Conservation (phyloP, 2,329 filamentous ascomycete species). For the Aspergillus sp. region DNA sequence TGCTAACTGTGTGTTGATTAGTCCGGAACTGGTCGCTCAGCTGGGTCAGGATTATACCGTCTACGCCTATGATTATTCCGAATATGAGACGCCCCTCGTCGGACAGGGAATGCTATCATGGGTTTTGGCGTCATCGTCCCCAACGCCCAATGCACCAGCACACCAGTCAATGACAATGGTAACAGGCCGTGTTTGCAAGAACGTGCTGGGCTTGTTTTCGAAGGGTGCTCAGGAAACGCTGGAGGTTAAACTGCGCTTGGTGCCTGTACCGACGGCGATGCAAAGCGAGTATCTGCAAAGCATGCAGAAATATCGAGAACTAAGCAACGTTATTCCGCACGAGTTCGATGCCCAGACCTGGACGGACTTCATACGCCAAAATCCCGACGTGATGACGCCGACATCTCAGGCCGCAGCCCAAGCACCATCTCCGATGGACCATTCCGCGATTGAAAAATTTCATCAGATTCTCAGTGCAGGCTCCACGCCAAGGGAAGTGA, state of each 20-base stretch:
- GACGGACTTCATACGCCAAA: slow-evolving; percentile 73
- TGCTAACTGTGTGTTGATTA: slow-evolving; percentile 38
- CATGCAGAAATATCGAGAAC: slow-evolving; percentile 60
- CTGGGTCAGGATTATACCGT: slow-evolving; percentile 85
- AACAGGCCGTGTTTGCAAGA: slow-evolving; percentile 87
- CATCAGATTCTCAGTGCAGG: slow-evolving; percentile 47
- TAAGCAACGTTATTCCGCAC: slow-evolving; percentile 58
- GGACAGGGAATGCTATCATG: slow-evolving; percentile 94
- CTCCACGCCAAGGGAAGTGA: slow-evolving; percentile 43
- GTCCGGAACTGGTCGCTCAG: slow-evolving; percentile 79
- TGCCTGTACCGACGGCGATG: slow-evolving; percentile 67
- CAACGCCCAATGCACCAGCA: slow-evolving; percentile 54
- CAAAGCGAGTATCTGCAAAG: slow-evolving; percentile 62
- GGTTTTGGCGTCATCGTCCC: slow-evolving; percentile 65
- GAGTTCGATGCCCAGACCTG: slow-evolving; percentile 73
- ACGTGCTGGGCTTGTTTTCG: slow-evolving; percentile 78
- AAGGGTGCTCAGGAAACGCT: slow-evolving; percentile 80
- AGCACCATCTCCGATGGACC: slow-evolving; percentile 37
- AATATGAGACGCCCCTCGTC: slow-evolving; percentile 87
- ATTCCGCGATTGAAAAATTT: slow-evolving; percentile 45
- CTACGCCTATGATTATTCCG: slow-evolving; percentile 95
- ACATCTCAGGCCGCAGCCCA: slow-evolving; percentile 27
- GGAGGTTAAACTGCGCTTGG: slow-evolving; percentile 87
- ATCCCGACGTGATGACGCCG: slow-evolving; percentile 50
- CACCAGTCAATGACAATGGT: slow-evolving; percentile 67